Percentiles rank a stretch among this genome's conserved stretches.
Conservation (phyloP, 495 filamentous ascomycete species). For the Penicillium diatomitis region DNA sequence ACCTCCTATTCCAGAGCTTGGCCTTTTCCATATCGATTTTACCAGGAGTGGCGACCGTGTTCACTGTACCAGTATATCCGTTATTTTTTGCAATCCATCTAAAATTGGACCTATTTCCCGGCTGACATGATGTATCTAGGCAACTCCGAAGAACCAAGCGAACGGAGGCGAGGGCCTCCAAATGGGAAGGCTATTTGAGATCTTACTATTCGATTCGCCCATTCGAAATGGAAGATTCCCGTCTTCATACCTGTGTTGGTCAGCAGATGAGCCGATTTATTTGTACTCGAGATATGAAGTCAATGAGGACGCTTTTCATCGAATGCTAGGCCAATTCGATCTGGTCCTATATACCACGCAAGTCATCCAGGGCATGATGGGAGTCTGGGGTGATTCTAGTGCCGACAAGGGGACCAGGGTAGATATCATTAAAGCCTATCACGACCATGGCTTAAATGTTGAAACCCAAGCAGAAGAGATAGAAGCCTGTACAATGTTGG, state of each 20-base stretch:
- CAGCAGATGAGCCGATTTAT: not conserved
- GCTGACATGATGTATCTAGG: not conserved
- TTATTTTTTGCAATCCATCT: constrained; percentile 1
- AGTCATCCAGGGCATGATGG: not conserved
- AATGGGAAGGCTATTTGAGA: constrained; percentile 9
- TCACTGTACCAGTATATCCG: not conserved
- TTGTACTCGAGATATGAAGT: not conserved
- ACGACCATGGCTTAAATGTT: not conserved
- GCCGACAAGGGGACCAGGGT: not conserved
- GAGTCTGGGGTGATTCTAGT: not conserved
- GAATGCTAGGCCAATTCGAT: not conserved
- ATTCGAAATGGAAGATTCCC: not conserved
- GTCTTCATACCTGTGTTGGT: not conserved
- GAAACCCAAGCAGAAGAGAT: not conserved
- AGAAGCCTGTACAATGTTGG: not conserved
- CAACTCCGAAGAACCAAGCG: not conserved
- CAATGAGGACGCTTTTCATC: constrained; percentile 2
- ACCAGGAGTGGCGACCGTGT: not conserved
- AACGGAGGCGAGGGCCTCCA: constrained; percentile 2
- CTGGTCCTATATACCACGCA: constrained; percentile 1
- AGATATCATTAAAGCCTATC: not conserved
- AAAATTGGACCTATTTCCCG: not conserved
- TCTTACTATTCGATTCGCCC: constrained; percentile 1
- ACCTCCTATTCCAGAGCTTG: constrained; percentile 1
- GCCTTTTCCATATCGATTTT: constrained; percentile 1